These are phyloP conservation scores for Fusarium sambucinum DNA, from an alignment of 2,329 filamentous ascomycete species.

Conservation along the genomic window DNA sequence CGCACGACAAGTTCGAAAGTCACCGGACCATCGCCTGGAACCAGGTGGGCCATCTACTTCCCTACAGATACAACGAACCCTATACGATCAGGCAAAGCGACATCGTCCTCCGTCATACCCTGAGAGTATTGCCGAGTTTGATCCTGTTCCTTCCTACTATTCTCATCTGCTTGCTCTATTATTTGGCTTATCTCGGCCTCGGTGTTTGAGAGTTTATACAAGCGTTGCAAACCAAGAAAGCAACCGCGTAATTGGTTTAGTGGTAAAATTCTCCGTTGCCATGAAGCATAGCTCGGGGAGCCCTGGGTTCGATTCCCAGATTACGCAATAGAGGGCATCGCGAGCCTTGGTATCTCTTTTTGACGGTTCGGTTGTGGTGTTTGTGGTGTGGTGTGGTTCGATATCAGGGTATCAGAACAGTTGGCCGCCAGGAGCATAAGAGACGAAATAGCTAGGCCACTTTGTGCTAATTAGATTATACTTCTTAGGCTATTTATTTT, in stretches of 20 bases:
- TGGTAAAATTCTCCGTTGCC: neutral
- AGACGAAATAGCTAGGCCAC: too few species aligned
- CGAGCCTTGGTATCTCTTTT: neutral
- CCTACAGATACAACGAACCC: neutral
- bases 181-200: too few species aligned
- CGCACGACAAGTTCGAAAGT: neutral
- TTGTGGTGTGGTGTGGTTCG: too few species aligned
- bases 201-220: too few species aligned
- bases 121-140: too few species aligned
- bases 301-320: conserved; percentile 2
- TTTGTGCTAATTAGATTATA: too few species aligned
- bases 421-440: too few species aligned
- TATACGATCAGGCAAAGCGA: neutral
- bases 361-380: neutral
- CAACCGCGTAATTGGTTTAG: neutral
- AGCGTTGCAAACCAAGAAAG: neutral
- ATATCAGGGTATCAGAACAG: too few species aligned
- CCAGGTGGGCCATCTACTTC: neutral
- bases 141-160: neutral
- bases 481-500: too few species aligned
- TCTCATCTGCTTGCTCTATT: neutral
- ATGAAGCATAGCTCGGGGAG: neutral
- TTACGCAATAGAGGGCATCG: neutral
- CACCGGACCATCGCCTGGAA: neutral
- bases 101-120: too few species aligned